These are phyloP conservation scores for Irpex sp. DNA, from an alignment of 1,284 basidiomycete species.

Conservation along the genomic window DNA sequence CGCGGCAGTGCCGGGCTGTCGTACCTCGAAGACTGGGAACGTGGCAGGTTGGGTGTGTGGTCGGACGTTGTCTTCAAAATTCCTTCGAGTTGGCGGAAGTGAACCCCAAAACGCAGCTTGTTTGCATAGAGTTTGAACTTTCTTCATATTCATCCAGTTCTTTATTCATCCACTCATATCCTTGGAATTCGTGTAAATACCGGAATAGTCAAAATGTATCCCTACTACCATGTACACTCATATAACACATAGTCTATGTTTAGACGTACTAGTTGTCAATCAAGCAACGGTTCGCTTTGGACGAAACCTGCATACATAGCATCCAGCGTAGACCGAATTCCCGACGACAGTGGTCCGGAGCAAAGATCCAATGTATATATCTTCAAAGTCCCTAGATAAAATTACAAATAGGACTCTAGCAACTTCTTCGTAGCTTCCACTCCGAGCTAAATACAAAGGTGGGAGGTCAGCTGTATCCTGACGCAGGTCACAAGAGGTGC, in stretches of 20 bases:
- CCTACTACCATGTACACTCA: not conserved
- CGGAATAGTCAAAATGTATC: not conserved
- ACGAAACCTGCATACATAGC: not conserved
- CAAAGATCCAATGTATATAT: not conserved
- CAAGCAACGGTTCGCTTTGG: not conserved
- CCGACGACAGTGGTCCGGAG: too few species aligned
- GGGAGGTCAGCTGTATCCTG: not conserved
- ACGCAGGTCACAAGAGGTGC: slow-evolving; percentile 29
- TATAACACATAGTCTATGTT: not conserved
- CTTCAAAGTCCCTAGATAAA: not conserved
- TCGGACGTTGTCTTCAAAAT: slow-evolving; percentile 71
- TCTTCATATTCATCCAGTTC: not conserved
- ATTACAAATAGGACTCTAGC: slow-evolving; percentile 24
- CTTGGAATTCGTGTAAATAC: not conserved
- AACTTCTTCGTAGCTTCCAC: slow-evolving; percentile 29
- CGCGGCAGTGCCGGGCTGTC: slow-evolving; percentile 59
- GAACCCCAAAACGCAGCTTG: not conserved
- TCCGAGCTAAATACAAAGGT: slow-evolving; percentile 20
- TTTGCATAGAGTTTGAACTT: not conserved
- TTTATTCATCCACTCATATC: not conserved
- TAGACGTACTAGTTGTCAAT: not conserved
- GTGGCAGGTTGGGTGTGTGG: slow-evolving; percentile 76
- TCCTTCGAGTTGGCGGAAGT: slow-evolving; percentile 74
- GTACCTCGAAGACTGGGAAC: slow-evolving; percentile 81
- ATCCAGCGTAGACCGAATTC: too few species aligned